A percentile compares a stretch with the other conserved stretches of the same genome.
Evolutionary conservation across 306 rosid genomes (phyloP).

Genomic region (Quercus variabilis): DNA sequence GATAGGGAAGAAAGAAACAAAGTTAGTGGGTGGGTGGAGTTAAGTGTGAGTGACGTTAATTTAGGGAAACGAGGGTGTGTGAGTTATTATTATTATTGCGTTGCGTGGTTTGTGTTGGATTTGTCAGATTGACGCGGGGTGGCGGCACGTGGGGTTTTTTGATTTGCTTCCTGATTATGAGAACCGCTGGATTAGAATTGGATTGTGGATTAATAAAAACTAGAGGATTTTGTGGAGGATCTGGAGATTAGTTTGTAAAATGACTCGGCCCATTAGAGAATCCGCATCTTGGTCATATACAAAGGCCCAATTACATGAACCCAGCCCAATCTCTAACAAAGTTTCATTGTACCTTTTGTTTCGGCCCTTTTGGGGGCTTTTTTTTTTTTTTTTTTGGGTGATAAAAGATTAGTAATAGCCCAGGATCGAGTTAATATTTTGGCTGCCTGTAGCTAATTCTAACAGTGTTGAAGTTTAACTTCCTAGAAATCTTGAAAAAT

Average conservation of each 20-base stretch:
- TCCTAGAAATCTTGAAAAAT: too few species aligned
- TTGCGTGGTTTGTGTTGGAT: neutral
- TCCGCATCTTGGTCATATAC: neutral
- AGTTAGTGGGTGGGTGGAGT: neutral
- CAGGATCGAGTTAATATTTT: too few species aligned
- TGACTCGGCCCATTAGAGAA: too few species aligned
- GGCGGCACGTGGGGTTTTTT: neutral
- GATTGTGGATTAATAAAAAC: neutral
- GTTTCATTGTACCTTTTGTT: neutral
- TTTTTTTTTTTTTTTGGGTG: neutral
- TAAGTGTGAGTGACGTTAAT: neutral
- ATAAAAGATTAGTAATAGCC: too few species aligned
- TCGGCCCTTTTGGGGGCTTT: neutral
- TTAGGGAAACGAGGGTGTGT: neutral
- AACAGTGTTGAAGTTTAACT: too few species aligned
- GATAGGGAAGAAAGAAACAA: neutral
- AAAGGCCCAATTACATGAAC: neutral
- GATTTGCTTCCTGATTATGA: neutral
- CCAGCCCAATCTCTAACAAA: neutral
- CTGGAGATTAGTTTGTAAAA: too few species aligned
- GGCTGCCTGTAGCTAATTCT: too few species aligned
- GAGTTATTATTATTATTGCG: too few species aligned
- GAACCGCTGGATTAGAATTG: neutral
- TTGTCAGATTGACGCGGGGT: neutral
- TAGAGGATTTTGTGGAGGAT: too few species aligned